Evolutionary conservation across 331 rosid genomes (phyloP).

Genomic region (Pyrus hybrid): DNA sequence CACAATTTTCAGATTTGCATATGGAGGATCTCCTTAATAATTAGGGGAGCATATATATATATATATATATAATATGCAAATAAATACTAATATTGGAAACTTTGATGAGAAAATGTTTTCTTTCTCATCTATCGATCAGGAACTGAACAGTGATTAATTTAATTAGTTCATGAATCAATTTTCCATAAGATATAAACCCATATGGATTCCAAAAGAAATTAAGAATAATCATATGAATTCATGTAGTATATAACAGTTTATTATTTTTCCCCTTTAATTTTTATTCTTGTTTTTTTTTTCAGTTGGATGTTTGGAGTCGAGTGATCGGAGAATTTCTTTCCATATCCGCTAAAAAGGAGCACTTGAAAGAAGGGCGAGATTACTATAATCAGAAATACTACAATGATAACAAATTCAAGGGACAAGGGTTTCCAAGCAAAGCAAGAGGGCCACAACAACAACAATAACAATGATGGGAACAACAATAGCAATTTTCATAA

Average conservation of each 20-base stretch:
- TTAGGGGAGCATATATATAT: neutral
- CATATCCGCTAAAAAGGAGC: neutral
- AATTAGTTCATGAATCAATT: neutral
- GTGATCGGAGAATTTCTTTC: neutral
- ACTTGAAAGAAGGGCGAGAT: neutral
- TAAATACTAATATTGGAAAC: neutral
- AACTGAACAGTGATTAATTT: neutral
- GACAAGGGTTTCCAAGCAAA: conserved; percentile 31
- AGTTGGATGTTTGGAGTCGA: neutral
- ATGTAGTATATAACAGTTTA: neutral
- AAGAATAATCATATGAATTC: neutral
- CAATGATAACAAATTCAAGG: conserved; percentile 49
- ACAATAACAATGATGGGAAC: conserved; percentile 3
- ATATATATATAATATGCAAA: neutral
- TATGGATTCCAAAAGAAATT: neutral
- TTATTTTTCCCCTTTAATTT: neutral
- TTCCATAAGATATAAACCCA: neutral
- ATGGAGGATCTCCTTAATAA: neutral
- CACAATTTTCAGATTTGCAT: neutral
- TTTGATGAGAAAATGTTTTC: neutral
- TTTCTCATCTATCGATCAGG: neutral
- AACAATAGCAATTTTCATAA: neutral
- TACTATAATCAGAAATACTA: neutral
- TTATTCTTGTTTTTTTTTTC: neutral
- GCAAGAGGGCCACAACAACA: conserved; percentile 27